Percentiles rank a stretch among this genome's conserved stretches.
phyloP scores from a whole-genome alignment of 495 filamentous ascomycete genomes.

The Usnea hakonensis region DNA sequence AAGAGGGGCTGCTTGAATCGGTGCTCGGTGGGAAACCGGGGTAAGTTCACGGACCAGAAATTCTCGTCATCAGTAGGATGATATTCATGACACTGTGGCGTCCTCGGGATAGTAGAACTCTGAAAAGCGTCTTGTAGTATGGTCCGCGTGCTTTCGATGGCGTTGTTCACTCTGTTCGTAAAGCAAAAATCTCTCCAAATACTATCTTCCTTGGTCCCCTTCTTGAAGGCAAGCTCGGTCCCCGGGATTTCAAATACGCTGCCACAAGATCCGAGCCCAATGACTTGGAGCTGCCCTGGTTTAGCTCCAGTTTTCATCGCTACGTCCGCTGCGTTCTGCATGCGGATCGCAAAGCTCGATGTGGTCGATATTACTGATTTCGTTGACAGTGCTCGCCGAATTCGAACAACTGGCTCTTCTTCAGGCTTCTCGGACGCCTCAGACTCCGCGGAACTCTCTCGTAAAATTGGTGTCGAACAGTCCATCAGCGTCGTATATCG shows the following conservation, averaged over 20 bases:
- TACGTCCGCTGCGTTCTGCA: neutral
- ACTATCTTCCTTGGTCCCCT: neutral
- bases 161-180: constrained; percentile 13
- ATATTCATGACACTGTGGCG: constrained; percentile 13
- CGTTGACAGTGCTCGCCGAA: neutral
- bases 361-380: constrained; percentile 7
- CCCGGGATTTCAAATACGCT: constrained; percentile 19
- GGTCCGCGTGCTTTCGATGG: neutral
- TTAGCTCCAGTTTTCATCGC: neutral
- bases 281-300: neutral
- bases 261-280: constrained; percentile 16
- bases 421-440: no score
- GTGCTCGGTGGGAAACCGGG: constrained; percentile 11
- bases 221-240: constrained; percentile 13
- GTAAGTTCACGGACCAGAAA: constrained; percentile 4
- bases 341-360: constrained; percentile 1
- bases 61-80: neutral
- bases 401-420: neutral
- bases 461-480: neutral
- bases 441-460: no score
- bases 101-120: neutral
- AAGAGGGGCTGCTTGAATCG: constrained; percentile 14
- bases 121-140: constrained; percentile 11
- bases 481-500: neutral
- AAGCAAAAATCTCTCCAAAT: constrained; percentile 15